Percentiles rank a stretch among this genome's conserved stretches.
Conservation (phyloP, 2,329 filamentous ascomycete genomes). For the Exophiala mesophila region DNA sequence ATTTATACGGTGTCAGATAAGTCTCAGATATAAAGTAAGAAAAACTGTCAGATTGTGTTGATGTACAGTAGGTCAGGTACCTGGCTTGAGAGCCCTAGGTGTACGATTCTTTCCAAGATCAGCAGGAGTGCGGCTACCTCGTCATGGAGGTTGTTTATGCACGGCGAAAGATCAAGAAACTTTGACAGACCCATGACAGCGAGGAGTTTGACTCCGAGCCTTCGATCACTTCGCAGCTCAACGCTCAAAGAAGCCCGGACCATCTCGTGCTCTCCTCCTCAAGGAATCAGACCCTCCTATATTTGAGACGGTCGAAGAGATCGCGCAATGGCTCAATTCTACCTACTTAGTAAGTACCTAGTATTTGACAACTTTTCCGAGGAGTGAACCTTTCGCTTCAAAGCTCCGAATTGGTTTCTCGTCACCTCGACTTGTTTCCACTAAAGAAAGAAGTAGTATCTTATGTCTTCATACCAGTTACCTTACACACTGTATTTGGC, state of each 20-base stretch:
- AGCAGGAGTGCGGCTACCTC: conserved; percentile 7
- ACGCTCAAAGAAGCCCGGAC: conserved; percentile 1
- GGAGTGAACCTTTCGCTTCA: conserved; percentile 1
- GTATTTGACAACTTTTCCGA: conserved; percentile 4
- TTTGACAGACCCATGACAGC: conserved; percentile 1
- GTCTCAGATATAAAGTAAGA: too few relatives aligned
- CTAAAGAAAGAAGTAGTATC: too few relatives aligned
- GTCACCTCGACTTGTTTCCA: conserved; percentile 15
- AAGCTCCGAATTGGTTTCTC: conserved; percentile 4
- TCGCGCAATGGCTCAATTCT: conserved; percentile 5
- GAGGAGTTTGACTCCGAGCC: background rate
- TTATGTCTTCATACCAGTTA: conserved; percentile 25
- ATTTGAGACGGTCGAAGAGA: conserved; percentile 5
- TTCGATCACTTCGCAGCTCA: conserved; percentile 3
- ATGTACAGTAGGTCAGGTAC: too few relatives aligned
- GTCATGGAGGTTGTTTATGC: conserved; percentile 6
- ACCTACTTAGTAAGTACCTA: too few relatives aligned
- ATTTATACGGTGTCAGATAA: too few relatives aligned
- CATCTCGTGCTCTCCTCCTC: conserved; percentile 5
- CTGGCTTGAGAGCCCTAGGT: conserved; percentile 10
- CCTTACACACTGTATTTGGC: conserved; percentile 27
- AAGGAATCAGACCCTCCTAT: conserved; percentile 4
- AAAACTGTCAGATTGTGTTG: too few relatives aligned
- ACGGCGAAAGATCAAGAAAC: conserved; percentile 5
- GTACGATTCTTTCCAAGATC: conserved; percentile 10